phyloP scores from a whole-genome alignment of 345 rosid genomes.

The Bretschneidera sinensis region DNA sequence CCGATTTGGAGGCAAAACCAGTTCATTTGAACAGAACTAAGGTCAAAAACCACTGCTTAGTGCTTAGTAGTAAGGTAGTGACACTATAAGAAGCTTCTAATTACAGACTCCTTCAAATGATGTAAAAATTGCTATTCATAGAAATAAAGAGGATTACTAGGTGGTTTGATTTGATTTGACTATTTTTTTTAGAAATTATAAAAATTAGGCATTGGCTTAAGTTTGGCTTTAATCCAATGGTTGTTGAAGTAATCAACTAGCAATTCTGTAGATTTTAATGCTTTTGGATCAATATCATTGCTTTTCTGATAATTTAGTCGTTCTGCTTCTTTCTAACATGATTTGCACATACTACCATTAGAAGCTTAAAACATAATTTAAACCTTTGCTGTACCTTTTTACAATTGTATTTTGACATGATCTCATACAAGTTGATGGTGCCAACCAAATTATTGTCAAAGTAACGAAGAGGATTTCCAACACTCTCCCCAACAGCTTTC shows the following conservation, averaged over 20 bases:
- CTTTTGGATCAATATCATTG: neutral
- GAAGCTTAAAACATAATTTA: neutral
- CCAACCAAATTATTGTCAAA: constrained; percentile 76
- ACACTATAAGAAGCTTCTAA: neutral
- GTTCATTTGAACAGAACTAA: no score
- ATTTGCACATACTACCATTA: no score
- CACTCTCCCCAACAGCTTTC: constrained; percentile 92
- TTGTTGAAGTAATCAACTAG: no score
- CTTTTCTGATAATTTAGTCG: neutral
- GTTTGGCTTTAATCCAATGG: no score
- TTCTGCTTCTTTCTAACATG: neutral
- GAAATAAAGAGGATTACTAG: neutral
- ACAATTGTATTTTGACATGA: constrained; percentile 67
- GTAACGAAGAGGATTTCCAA: constrained; percentile 70
- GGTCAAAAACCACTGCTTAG: no score
- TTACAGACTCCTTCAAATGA: neutral
- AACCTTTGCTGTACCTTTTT: constrained; percentile 25
- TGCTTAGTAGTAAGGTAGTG: neutral
- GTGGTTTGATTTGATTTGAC: no score
- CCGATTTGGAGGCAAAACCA: neutral
- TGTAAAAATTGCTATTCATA: neutral
- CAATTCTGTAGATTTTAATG: neutral
- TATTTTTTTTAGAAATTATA: no score
- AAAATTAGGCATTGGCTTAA: no score
- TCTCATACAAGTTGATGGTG: constrained; percentile 65